These are phyloP conservation scores for Chenopodium quinoa DNA, from an alignment of 148 eudicot genomes.

Conservation along the genomic window DNA sequence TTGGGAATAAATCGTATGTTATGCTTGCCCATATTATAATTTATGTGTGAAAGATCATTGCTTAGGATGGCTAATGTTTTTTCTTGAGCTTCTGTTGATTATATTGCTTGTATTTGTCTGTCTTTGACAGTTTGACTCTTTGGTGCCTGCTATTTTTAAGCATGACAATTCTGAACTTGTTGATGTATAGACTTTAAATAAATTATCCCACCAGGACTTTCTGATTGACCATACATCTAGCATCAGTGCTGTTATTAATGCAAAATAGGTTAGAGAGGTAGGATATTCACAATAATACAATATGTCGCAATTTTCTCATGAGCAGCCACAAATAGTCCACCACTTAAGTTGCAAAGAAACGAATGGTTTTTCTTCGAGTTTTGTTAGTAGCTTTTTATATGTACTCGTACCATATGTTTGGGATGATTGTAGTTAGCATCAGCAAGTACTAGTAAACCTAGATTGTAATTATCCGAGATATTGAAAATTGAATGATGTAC, in stretches of 20 bases:
- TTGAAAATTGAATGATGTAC: neutral
- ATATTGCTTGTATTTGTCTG: neutral
- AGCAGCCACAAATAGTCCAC: neutral
- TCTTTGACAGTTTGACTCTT: too few species aligned
- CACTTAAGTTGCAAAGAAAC: neutral
- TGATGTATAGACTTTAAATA: neutral
- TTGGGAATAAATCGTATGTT: conserved; percentile 74
- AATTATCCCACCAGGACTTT: neutral
- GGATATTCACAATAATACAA: neutral
- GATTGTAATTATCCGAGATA: neutral
- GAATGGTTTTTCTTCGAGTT: neutral
- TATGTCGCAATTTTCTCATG: neutral
- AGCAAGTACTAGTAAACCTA: neutral
- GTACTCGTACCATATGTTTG: too few species aligned
- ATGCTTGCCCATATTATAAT: neutral
- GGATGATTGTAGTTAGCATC: too few species aligned
- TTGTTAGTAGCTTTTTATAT: too few species aligned
- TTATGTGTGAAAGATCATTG: neutral
- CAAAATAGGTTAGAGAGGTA: neutral
- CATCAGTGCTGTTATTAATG: neutral
- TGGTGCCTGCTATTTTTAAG: neutral
- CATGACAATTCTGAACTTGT: neutral
- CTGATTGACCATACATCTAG: neutral
- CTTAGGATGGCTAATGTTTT: neutral
- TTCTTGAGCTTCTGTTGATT: neutral